phyloP scores from a whole-genome alignment of 352 stramenopile species.

The Globisporangium acanthophoron region DNA sequence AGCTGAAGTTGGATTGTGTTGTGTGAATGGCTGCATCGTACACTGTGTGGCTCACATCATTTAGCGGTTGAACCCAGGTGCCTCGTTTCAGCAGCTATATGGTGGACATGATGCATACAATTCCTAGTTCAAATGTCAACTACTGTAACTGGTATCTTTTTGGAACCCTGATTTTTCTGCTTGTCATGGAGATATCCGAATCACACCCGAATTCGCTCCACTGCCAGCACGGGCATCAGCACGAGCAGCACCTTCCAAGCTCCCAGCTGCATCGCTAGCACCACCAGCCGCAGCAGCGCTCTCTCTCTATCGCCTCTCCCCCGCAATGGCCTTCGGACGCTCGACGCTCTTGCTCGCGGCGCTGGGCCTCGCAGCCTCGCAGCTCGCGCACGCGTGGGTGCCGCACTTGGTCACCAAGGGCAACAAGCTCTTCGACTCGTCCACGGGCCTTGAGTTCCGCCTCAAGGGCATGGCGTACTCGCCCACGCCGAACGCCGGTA shows the following conservation, averaged over 20 bases:
- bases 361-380: neutral
- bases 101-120: no score
- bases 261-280: neutral
- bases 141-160: no score
- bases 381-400: slow-evolving; percentile 12
- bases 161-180: no score
- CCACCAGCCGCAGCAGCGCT: neutral
- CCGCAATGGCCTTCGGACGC: neutral
- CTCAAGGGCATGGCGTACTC: slow-evolving; percentile 74
- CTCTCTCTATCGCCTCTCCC: neutral
- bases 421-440: slow-evolving; percentile 68
- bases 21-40: no score
- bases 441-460: slow-evolving; percentile 45
- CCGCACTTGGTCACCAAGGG: slow-evolving; percentile 47
- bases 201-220: no score
- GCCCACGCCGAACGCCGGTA: slow-evolving; percentile 53
- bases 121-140: no score
- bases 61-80: no score
- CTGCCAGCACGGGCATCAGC: no score
- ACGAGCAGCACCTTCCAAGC: neutral
- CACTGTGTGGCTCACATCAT: no score
- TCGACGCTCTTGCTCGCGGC: neutral
- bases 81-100: no score
- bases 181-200: no score
- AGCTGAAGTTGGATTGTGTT: no score